Evolutionary conservation across 192 early-diverging fungal species (phyloP).

Genomic region (Pilobolus umbonatus): DNA sequence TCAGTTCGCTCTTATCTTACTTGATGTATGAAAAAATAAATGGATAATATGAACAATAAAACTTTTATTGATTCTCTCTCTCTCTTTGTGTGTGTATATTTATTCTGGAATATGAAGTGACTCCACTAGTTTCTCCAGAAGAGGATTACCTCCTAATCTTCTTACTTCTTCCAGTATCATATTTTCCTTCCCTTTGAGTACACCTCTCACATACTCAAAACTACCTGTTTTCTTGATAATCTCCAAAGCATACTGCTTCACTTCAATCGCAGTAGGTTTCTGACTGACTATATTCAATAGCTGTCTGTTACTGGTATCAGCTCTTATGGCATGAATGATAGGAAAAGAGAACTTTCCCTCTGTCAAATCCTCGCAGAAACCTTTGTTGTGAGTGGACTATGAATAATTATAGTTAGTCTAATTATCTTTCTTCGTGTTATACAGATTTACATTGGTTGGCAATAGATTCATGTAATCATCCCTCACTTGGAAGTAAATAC

Average conservation of each 20-base stretch:
- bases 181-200: slow-evolving; percentile 50
- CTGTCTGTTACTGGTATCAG: slow-evolving; percentile 40
- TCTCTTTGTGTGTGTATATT: no score
- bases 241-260: slow-evolving; percentile 77
- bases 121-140: slow-evolving; percentile 45
- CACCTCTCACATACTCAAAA: slow-evolving; percentile 61
- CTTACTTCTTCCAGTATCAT: slow-evolving; percentile 52
- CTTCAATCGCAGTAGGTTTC: slow-evolving; percentile 58
- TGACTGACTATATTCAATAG: slow-evolving; percentile 75
- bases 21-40: no score
- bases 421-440: neutral
- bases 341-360: slow-evolving; percentile 93
- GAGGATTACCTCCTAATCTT: slow-evolving; percentile 62
- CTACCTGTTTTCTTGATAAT: slow-evolving; percentile 61
- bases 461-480: slow-evolving; percentile 88
- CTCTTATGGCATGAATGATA: slow-evolving; percentile 67
- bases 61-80: no score
- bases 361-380: slow-evolving; percentile 86
- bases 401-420: neutral
- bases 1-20: slow-evolving; percentile 28
- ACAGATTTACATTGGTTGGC: slow-evolving; percentile 35
- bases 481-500: slow-evolving; percentile 83
- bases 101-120: no score
- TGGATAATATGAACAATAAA: no score
- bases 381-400: slow-evolving; percentile 76